These are phyloP conservation scores for Clarireedia paspali DNA, from an alignment of 2,329 filamentous ascomycete species.

Conservation along the genomic window DNA sequence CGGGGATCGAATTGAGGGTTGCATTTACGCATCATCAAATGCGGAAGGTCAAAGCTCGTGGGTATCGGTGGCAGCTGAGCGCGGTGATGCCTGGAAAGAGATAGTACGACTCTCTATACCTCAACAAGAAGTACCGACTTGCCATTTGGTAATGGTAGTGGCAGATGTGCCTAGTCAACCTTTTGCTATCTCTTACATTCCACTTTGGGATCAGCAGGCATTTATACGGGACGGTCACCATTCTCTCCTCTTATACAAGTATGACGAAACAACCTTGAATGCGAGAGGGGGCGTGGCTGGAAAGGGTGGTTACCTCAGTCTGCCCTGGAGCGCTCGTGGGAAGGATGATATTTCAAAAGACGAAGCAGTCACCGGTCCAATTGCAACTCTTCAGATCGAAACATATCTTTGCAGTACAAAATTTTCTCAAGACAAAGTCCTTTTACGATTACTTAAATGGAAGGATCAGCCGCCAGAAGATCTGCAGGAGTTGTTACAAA, in stretches of 20 bases:
- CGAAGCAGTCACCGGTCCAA: constrained; percentile 63
- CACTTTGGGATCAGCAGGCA: constrained; percentile 84
- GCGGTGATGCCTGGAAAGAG: constrained; percentile 79
- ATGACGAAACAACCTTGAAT: constrained; percentile 81
- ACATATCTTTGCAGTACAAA: constrained; percentile 91
- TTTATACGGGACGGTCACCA: constrained; percentile 84
- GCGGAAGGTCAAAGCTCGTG: constrained; percentile 72
- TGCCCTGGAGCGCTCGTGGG: constrained; percentile 69
- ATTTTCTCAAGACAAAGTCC: constrained; percentile 84
- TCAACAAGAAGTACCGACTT: constrained; percentile 69
- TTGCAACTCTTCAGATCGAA: constrained; percentile 70
- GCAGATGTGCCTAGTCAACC: constrained; percentile 80
- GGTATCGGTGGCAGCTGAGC: constrained; percentile 74
- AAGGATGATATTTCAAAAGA: constrained; percentile 64
- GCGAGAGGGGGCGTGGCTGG: constrained; percentile 54
- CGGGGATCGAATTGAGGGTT: constrained; percentile 78
- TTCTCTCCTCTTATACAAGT: constrained; percentile 74
- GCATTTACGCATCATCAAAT: constrained; percentile 83
- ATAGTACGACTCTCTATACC: constrained; percentile 75
- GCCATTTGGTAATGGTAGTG: constrained; percentile 84
- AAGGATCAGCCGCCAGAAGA: constrained; percentile 65
- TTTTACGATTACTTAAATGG: constrained; percentile 82
- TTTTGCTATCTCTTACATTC: constrained; percentile 88
- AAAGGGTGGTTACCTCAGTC: constrained; percentile 76
- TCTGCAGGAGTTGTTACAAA: constrained; percentile 65